phyloP scores from a whole-genome alignment of 805 yeast genomes.

The Pichia nakasei region DNA sequence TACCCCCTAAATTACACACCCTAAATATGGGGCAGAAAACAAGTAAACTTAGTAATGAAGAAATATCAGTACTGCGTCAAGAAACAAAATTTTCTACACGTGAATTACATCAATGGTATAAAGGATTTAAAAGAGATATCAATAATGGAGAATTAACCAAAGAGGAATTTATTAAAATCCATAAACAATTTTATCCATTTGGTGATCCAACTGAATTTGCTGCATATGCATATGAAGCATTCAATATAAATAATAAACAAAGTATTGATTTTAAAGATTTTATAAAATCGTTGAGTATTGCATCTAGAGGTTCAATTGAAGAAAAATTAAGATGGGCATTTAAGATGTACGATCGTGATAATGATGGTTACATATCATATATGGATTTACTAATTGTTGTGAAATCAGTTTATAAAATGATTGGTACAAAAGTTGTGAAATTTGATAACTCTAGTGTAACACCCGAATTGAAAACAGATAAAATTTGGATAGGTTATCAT shows the following conservation, averaged over 20 bases:
- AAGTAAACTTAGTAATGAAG: constrained; percentile 86
- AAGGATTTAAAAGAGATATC: constrained; percentile 90
- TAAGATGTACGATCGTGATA: constrained; percentile 74
- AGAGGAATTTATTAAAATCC: constrained; percentile 84
- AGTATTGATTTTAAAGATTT: constrained; percentile 87
- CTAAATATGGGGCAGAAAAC: constrained; percentile 85
- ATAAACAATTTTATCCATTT: constrained; percentile 95
- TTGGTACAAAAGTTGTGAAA: constrained; percentile 80
- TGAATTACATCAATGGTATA: constrained; percentile 97
- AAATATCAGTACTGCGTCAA: constrained; percentile 68
- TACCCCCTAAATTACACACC: too few relatives aligned
- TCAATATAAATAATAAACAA: constrained; percentile 75
- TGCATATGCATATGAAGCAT: constrained; percentile 77
- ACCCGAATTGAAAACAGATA: constrained; percentile 79
- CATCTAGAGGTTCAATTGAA: constrained; percentile 76
- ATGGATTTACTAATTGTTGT: constrained; percentile 76
- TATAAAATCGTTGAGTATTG: constrained; percentile 75
- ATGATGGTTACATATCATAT: constrained; percentile 66
- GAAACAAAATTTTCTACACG: constrained; percentile 88
- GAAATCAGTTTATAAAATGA: constrained; percentile 84
- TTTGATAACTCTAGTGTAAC: constrained; percentile 84
- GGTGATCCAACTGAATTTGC: constrained; percentile 95
- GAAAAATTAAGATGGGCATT: constrained; percentile 90
- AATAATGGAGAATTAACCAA: constrained; percentile 82
- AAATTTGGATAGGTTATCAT: constrained; percentile 47